Conservation (phyloP, 78 protist genomes). For the Mantamonas sphyraenae region DNA sequence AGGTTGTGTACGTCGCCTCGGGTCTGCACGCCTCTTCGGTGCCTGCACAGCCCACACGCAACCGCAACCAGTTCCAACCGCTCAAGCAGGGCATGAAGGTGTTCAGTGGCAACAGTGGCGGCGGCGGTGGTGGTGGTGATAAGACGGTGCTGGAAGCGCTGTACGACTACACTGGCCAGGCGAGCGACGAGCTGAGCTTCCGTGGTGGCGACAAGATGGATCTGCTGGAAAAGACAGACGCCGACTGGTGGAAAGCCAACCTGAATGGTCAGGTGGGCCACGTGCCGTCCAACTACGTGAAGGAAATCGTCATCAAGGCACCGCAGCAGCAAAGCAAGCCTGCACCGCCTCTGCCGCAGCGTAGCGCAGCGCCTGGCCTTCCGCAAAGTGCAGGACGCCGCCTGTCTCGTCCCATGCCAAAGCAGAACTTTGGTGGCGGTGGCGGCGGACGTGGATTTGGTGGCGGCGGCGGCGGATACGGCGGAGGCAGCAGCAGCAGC, state of each 20-base stretch:
- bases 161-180: conserved; percentile 54
- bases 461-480: no score
- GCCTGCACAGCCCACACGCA: background rate
- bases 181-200: conserved; percentile 61
- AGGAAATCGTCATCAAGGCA: background rate
- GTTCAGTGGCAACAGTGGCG: background rate
- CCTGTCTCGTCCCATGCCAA: no score
- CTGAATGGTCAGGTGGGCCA: conserved; percentile 56
- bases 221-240: conserved; percentile 42
- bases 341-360: no score
- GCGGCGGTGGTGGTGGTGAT: background rate
- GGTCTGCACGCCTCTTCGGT: background rate
- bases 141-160: conserved; percentile 21
- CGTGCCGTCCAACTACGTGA: conserved; percentile 51
- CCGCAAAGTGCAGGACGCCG: no score
- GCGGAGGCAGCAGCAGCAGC: no score
- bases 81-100: background rate
- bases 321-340: no score
- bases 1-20: background rate
- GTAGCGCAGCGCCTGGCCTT: no score
- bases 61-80: background rate
- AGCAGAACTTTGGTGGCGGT: no score
- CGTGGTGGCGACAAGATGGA: conserved; percentile 57
- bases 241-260: conserved; percentile 80
- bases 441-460: no score